Percentiles rank a stretch among this genome's conserved stretches.
phyloP scores from a whole-genome alignment of 1,139 yeast genomes.

The Hansenula lynferdii region DNA sequence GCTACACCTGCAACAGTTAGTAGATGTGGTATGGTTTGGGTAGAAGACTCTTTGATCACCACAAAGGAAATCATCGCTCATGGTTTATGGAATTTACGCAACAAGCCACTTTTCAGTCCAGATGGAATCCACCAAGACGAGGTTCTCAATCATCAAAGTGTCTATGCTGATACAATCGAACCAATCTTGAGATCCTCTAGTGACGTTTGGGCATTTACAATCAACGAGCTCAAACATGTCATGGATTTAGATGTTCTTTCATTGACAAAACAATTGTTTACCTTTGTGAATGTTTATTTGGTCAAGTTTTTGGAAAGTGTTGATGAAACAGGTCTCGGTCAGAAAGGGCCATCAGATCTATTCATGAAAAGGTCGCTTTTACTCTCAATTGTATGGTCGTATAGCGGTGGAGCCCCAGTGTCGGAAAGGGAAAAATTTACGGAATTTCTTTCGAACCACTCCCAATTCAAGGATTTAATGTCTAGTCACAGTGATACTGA shows the following conservation, averaged over 20 bases:
- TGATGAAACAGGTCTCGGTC: neutral
- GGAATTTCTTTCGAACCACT: conserved; percentile 24
- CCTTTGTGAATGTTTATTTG: conserved; percentile 18
- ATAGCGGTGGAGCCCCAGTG: conserved; percentile 26
- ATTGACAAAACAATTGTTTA: conserved; percentile 34
- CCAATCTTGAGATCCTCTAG: too few relatives aligned
- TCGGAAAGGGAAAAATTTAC: conserved; percentile 31
- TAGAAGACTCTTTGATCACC: conserved; percentile 37
- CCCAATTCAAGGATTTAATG: conserved; percentile 21
- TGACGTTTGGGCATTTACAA: too few relatives aligned
- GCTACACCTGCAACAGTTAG: conserved; percentile 93
- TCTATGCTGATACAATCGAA: conserved; percentile 9
- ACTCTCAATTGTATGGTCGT: conserved; percentile 59
- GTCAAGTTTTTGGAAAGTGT: neutral
- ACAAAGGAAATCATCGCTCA: conserved; percentile 23
- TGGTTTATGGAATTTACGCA: conserved; percentile 6
- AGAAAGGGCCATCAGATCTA: neutral
- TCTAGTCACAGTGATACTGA: conserved; percentile 3
- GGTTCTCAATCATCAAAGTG: neutral
- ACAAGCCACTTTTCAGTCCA: conserved; percentile 14
- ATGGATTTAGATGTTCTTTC: conserved; percentile 45
- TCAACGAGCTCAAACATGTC: conserved; percentile 41
- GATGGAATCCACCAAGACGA: conserved; percentile 18
- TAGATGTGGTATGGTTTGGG: conserved; percentile 88
- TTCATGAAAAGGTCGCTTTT: conserved; percentile 30